These are phyloP conservation scores for Stephania cephalantha DNA, from an alignment of 164 flowering plant species.

Conservation along the genomic window DNA sequence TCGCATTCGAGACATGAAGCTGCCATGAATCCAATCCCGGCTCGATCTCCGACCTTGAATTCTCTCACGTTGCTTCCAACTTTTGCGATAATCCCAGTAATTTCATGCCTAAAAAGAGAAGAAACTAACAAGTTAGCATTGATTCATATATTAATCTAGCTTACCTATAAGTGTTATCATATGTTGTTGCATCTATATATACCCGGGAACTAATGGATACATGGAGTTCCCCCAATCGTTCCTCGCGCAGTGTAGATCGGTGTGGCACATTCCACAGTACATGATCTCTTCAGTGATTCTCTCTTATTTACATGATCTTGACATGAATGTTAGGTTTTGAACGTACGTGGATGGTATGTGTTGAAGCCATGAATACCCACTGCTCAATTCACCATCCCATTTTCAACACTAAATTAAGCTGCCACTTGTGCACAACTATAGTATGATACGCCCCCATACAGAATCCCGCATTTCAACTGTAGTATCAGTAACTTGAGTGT, in stretches of 20 bases:
- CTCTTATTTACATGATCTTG: too few species aligned
- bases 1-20: constrained; percentile 60
- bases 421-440: too few species aligned
- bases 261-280: constrained; percentile 81
- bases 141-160: too few species aligned
- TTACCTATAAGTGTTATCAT: too few species aligned
- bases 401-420: too few species aligned
- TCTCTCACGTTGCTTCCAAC: constrained; percentile 46
- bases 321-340: too few species aligned
- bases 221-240: constrained; percentile 77
- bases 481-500: too few species aligned
- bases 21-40: constrained; percentile 58
- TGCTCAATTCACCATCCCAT: too few species aligned
- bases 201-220: constrained; percentile 87
- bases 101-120: constrained; percentile 46
- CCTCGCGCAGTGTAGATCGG: constrained; percentile 51
- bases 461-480: constrained; percentile 42
- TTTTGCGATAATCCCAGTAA: constrained; percentile 48
- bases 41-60: constrained; percentile 58
- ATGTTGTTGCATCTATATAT: neutral
- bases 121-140: too few species aligned
- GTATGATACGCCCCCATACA: constrained; percentile 71
- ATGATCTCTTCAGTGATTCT: too few species aligned
- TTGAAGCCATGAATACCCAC: too few species aligned
- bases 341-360: too few species aligned